These are phyloP conservation scores for Boletus sensibilis DNA, from an alignment of 768 basidiomycete species.

Conservation along the genomic window DNA sequence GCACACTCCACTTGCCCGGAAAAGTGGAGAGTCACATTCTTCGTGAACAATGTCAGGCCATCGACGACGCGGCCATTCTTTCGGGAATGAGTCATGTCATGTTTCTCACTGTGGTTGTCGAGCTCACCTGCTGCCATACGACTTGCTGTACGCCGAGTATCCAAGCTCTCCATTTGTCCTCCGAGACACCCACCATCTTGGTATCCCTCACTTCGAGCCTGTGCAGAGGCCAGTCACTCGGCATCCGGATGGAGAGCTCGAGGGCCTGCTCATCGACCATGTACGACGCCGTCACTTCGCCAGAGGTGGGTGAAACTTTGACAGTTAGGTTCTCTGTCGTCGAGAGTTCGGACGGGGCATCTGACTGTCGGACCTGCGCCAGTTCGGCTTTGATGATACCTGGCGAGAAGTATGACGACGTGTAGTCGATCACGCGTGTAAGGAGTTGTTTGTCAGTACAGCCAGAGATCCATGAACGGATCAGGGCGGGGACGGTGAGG, in stretches of 20 bases:
- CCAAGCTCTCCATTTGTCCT: constrained; percentile 92
- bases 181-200: constrained; percentile 82
- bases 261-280: constrained; percentile 90
- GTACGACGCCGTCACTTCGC: constrained; percentile 84
- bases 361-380: constrained; percentile 62
- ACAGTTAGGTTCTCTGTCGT: constrained; percentile 76
- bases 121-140: constrained; percentile 77
- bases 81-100: not conserved
- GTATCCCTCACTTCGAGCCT: constrained; percentile 85
- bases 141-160: constrained; percentile 88
- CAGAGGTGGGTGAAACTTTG: constrained; percentile 68
- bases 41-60: constrained; percentile 86
- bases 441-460: constrained; percentile 89
- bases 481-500: constrained; percentile 77
- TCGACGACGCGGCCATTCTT: constrained; percentile 92
- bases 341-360: constrained; percentile 48
- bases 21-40: constrained; percentile 90
- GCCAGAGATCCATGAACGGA: constrained; percentile 82
- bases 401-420: constrained; percentile 84
- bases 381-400: constrained; percentile 83
- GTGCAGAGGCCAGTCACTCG: constrained; percentile 87
- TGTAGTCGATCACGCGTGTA: constrained; percentile 73
- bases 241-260: constrained; percentile 84
- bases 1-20: constrained; percentile 96
- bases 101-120: constrained; percentile 3